phyloP scores from a whole-genome alignment of 2,329 filamentous ascomycete genomes.

The Talaromyces sp. region DNA sequence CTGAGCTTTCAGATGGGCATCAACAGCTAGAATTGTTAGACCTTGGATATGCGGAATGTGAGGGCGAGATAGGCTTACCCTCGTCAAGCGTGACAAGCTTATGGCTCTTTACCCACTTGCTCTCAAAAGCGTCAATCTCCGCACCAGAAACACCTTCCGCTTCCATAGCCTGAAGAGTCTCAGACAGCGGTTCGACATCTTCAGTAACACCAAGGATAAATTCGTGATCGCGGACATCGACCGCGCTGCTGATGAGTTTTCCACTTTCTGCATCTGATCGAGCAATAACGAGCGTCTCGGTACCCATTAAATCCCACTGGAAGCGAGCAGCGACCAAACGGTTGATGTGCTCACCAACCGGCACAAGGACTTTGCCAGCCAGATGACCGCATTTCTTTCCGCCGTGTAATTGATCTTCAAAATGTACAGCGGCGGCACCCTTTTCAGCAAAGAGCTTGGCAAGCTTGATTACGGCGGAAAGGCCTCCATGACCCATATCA shows the following conservation, averaged over 20 bases:
- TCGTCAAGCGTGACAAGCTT: conserved; percentile 89
- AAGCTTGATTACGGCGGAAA: conserved; percentile 90
- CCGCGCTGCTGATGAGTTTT: conserved; percentile 80
- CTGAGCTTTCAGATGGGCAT: conserved; percentile 67
- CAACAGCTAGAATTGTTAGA: conserved; percentile 55
- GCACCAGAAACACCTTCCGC: conserved; percentile 68
- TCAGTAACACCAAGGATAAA: conserved; percentile 88
- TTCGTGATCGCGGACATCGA: conserved; percentile 93
- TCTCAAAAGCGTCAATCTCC: conserved; percentile 83
- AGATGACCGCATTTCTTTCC: conserved; percentile 98
- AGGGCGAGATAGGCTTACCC: conserved; percentile 36
- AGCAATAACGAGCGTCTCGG: conserved; percentile 90
- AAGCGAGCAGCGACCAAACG: conserved; percentile 86
- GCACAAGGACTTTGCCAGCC: conserved; percentile 92
- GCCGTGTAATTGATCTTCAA: conserved; percentile 95
- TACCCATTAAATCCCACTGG: conserved; percentile 98
- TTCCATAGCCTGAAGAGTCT: conserved; percentile 89
- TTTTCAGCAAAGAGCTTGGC: conserved; percentile 98
- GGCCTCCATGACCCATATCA: conserved; percentile 90
- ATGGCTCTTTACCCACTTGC: conserved; percentile 81
- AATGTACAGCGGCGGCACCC: conserved; percentile 91
- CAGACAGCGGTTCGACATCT: conserved; percentile 74
- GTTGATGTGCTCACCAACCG: conserved; percentile 93
- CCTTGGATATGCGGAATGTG: neutral
- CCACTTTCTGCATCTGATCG: conserved; percentile 95